phyloP scores from a whole-genome alignment of 768 basidiomycete genomes.

The Leccinum fibrillosum region DNA sequence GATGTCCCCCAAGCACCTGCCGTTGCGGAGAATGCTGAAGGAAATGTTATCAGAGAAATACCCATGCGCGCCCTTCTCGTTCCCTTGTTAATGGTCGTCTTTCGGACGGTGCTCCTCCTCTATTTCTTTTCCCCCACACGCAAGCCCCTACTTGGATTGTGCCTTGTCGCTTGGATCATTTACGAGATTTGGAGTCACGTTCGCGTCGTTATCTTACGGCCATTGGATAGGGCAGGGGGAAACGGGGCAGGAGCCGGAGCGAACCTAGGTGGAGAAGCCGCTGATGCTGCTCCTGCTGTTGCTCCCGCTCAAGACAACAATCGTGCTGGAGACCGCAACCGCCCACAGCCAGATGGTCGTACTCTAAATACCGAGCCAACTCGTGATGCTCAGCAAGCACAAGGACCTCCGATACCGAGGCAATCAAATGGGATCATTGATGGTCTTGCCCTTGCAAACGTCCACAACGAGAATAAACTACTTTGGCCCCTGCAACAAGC shows the following conservation, averaged over 20 bases:
- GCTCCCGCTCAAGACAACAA: constrained; percentile 17
- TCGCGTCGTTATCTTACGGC: constrained; percentile 41
- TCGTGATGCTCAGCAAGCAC: constrained; percentile 17
- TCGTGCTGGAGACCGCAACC: constrained; percentile 16
- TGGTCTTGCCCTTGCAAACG: constrained; percentile 53
- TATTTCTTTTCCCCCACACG: constrained; percentile 77
- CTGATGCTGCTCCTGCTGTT: constrained; percentile 24
- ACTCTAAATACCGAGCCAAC: constrained; percentile 14
- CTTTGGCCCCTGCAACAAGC: constrained; percentile 35
- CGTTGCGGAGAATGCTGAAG: constrained; percentile 27
- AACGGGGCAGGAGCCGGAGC: constrained; percentile 21
- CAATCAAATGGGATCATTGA: constrained; percentile 42
- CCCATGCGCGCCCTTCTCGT: constrained; percentile 64
- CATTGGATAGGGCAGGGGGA: constrained; percentile 32
- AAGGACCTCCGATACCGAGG: constrained; percentile 29
- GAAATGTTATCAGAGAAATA: constrained; percentile 46
- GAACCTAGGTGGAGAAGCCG: constrained; percentile 18
- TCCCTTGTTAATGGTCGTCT: constrained; percentile 63
- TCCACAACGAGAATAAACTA: constrained; percentile 52
- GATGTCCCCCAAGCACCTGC: constrained; percentile 18
- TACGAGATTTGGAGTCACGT: constrained; percentile 77
- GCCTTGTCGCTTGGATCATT: constrained; percentile 66
- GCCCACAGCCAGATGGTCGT: constrained; percentile 12
- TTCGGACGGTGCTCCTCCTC: constrained; percentile 65
- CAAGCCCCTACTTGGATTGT: constrained; percentile 64